Conservation (phyloP, 208 protist species). For the Leishmania gerbilli region DNA sequence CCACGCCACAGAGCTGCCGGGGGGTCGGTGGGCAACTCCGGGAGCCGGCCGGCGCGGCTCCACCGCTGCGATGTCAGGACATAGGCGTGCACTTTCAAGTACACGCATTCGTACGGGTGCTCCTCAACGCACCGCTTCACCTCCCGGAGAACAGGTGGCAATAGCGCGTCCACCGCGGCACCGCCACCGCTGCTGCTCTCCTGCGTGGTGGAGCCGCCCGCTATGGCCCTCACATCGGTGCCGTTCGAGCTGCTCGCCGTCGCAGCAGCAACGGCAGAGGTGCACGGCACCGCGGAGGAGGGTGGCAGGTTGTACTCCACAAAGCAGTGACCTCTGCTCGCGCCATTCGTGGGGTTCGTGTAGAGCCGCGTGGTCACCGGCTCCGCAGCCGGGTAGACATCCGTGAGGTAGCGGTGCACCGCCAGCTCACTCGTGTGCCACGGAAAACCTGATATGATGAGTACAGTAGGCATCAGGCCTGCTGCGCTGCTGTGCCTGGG, state of each 20-base stretch:
- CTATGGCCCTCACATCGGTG: background rate
- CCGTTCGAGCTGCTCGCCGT: background rate
- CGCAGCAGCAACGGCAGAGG: background rate
- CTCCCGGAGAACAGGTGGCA: conserved; percentile 28
- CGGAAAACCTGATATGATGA: conserved; percentile 74
- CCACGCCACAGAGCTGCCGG: conserved; percentile 30
- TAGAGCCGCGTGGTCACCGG: conserved; percentile 76
- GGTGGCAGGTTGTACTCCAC: conserved; percentile 64
- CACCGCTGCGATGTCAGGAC: conserved; percentile 64
- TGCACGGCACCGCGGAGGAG: background rate
- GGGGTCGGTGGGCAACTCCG: conserved; percentile 74
- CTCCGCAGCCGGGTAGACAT: conserved; percentile 36
- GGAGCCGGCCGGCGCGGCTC: conserved; percentile 74
- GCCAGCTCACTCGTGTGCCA: conserved; percentile 72
- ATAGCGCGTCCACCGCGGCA: conserved; percentile 11
- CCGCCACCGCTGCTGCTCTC: conserved; percentile 5
- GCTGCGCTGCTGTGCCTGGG: conserved; percentile 18
- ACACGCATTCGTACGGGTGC: conserved; percentile 45
- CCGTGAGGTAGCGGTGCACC: conserved; percentile 54
- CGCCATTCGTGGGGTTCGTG: conserved; percentile 74
- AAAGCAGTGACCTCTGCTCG: conserved; percentile 78
- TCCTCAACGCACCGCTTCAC: conserved; percentile 56
- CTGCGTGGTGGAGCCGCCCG: background rate
- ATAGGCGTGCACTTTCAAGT: conserved; percentile 43
- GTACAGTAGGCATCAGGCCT: conserved; percentile 44